Evolutionary conservation across 345 rosid species (phyloP).

Genomic region (Salix koriyanagi): DNA sequence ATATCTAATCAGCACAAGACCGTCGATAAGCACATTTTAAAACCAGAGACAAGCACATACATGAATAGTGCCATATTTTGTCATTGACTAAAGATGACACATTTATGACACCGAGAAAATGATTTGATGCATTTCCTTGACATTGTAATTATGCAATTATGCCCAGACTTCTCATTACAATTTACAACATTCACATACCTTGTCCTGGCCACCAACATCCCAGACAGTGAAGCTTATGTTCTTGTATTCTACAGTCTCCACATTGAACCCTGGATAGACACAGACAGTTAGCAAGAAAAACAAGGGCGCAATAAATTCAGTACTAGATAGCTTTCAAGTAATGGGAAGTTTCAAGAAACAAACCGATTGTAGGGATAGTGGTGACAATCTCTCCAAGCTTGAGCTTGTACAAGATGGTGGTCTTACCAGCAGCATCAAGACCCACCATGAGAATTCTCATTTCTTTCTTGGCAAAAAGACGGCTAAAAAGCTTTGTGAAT

Average conservation of each 20-base stretch:
- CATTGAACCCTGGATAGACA: constrained; percentile 17
- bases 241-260: constrained; percentile 21
- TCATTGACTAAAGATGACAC: background rate
- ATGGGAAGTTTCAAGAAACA: background rate
- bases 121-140: background rate
- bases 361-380: constrained; percentile 19
- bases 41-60: background rate
- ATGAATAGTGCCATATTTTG: background rate
- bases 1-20: constrained; percentile 9
- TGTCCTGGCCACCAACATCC: constrained; percentile 25
- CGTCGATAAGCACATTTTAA: constrained; percentile 12
- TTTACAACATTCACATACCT: background rate
- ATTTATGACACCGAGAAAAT: background rate
- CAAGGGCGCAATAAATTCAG: background rate
- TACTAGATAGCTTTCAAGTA: background rate
- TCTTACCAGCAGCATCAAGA: constrained; percentile 21
- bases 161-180: background rate
- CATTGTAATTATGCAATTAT: background rate
- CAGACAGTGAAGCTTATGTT: constrained; percentile 21
- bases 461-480: constrained; percentile 20
- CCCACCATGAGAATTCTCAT: constrained; percentile 22
- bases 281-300: background rate
- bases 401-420: constrained; percentile 20
- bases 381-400: constrained; percentile 22
- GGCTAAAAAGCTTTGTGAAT: constrained; percentile 19